Conservation (phyloP, 1,139 yeast species). For the Sugiyamaella paludigena region DNA sequence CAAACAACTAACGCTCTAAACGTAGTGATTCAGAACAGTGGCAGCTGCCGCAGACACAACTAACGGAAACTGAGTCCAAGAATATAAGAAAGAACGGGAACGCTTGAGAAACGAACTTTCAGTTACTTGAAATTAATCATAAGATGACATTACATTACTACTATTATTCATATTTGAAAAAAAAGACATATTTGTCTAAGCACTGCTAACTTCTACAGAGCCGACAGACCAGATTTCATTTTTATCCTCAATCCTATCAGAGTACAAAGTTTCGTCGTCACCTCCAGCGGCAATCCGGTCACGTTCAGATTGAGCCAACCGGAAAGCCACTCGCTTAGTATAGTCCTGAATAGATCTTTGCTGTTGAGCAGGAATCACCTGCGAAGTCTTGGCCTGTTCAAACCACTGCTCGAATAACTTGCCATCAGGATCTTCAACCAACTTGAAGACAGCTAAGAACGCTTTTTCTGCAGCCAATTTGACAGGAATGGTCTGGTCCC, state of each 20-base stretch:
- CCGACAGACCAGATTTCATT: slow-evolving; percentile 49
- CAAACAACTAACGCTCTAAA: no score
- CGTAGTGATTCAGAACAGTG: no score
- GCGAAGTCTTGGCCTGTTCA: slow-evolving; percentile 23
- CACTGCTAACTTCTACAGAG: slow-evolving; percentile 12
- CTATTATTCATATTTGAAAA: not conserved
- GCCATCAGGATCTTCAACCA: slow-evolving; percentile 69
- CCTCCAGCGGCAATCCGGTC: slow-evolving; percentile 90
- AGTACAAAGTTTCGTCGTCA: slow-evolving; percentile 78
- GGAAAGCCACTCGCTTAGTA: slow-evolving; percentile 78
- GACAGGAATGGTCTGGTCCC: slow-evolving; percentile 85
- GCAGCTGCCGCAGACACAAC: no score
- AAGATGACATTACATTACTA: no score
- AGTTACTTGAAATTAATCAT: no score
- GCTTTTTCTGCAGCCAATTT: slow-evolving; percentile 95
- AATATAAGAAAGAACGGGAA: no score
- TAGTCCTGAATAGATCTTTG: slow-evolving; percentile 82
- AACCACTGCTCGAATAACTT: slow-evolving; percentile 61
- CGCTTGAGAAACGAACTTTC: no score
- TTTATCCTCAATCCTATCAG: slow-evolving; percentile 85
- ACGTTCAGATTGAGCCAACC: slow-evolving; percentile 81
- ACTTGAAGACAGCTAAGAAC: slow-evolving; percentile 64
- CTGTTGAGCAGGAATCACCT: slow-evolving; percentile 41
- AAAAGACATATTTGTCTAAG: not conserved
- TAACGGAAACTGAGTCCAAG: no score